Evolutionary conservation across 2,329 filamentous ascomycete genomes (phyloP).

Genomic region (Colletotrichum sp.): DNA sequence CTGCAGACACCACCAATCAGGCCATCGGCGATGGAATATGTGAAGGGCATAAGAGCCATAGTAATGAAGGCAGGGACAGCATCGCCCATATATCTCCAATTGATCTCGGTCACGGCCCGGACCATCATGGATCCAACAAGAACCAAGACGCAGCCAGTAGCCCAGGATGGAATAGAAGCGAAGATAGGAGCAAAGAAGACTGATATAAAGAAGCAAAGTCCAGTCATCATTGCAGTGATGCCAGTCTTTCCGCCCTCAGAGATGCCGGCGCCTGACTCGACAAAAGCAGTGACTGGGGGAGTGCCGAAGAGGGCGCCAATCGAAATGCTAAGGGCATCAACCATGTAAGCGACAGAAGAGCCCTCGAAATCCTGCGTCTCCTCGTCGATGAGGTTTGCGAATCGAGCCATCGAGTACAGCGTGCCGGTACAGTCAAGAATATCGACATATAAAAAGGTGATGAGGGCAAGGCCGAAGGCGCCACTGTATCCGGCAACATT

Average conservation of each 20-base stretch:
- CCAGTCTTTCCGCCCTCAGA: constrained; percentile 87
- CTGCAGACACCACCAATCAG: constrained; percentile 80
- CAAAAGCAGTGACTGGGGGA: constrained; percentile 84
- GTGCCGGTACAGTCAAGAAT: constrained; percentile 88
- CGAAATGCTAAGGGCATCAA: constrained; percentile 80
- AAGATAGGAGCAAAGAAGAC: constrained; percentile 93
- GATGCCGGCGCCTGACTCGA: constrained; percentile 90
- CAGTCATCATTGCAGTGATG: constrained; percentile 79
- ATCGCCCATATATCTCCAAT: constrained; percentile 87
- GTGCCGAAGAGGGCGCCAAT: constrained; percentile 80
- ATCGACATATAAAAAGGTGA: constrained; percentile 91
- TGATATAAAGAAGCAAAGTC: constrained; percentile 84
- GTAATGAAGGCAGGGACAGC: constrained; percentile 85
- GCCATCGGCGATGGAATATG: constrained; percentile 87
- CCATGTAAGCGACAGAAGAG: constrained; percentile 81
- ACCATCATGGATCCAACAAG: constrained; percentile 91
- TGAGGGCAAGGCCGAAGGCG: constrained; percentile 82
- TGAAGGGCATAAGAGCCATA: constrained; percentile 87
- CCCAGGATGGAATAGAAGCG: constrained; percentile 87
- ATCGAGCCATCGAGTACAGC: constrained; percentile 88
- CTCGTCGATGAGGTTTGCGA: constrained; percentile 80
- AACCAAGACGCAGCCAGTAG: constrained; percentile 86
- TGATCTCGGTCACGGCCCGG: constrained; percentile 79
- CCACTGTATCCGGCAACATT: constrained; percentile 70
- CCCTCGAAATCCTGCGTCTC: constrained; percentile 88